Base-by-base conservation (phyloP, 306 rosid species). In the Rosa multiflora region DNA sequence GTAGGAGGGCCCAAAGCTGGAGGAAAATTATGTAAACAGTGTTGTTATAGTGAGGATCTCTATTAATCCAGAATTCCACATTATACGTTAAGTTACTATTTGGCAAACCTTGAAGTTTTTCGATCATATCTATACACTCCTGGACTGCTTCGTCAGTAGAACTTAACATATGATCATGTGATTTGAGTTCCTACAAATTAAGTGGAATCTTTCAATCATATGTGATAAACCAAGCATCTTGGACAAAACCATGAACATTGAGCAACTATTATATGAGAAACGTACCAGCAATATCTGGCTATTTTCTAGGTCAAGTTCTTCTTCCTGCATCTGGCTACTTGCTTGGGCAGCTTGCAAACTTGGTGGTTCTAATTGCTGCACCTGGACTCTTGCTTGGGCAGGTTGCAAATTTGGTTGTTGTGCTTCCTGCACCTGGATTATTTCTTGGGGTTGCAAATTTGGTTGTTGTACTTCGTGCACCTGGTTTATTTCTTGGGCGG, bases 21-120 rank as follows among this genome's bases (percentile, higher is more conserved):
- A 23, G 37, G 66, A 10, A 10, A 59, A 59, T 59, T 21, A 59
- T 59, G 66, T 23, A 29, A 23, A 29, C 23, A 21, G 15, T 59
- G 37, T 59, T 59, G 37, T 10, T 21, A 59, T 21, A 21, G 63
- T 21, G 29, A 56, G 29, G 10, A 58, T 23, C 15, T 58, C 64
- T 21, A 59, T 21, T 5, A 59, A 59, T 10, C 66, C 66, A 59
- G 15, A 4, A 26, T 59, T 59, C 15, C 32, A 23, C 32, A 23
- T 21, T 59, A 3, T 23, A 10, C n/a, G 14, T 59, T 37, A 59
- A 58, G 37, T 23, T 58, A 48, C 52, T 48, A 59, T 59, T 10
- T 59, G 37, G 35, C 66, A 59, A 23, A 59, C 66, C 66, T 59
- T 59, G 66, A 59, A 59, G 66, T 10, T 59, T 29, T 59, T 59